phyloP scores from a whole-genome alignment of 129 eudicot genomes.

The Arctium lappa region DNA sequence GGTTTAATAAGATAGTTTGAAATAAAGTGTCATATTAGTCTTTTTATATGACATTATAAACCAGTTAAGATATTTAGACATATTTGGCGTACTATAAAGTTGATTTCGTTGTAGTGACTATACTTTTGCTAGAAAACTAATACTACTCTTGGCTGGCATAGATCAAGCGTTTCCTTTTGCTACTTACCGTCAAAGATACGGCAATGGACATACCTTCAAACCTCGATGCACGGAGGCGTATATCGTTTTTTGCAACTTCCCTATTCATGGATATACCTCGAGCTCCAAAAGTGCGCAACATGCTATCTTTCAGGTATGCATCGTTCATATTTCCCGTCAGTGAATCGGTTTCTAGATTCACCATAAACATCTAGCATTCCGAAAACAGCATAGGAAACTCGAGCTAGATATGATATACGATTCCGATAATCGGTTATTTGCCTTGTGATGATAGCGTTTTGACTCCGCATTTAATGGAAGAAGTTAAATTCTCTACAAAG shows the following conservation, averaged over 20 bases:
- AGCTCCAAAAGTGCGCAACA: conserved; percentile 94
- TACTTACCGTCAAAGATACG: conserved; percentile 74
- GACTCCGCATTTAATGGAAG: conserved; percentile 91
- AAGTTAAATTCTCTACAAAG: conserved; percentile 72
- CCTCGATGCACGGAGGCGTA: conserved; percentile 86
- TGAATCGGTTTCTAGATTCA: not conserved
- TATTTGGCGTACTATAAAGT: not conserved
- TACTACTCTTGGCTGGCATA: conserved; percentile 15
- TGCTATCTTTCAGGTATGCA: conserved; percentile 88
- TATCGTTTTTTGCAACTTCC: conserved; percentile 88
- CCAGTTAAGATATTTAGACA: not conserved
- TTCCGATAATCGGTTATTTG: not conserved
- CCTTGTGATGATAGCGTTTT: conserved; percentile 59
- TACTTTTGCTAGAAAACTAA: conserved; percentile 12
- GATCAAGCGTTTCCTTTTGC: conserved; percentile 83
- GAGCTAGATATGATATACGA: not conserved
- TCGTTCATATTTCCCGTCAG: not conserved
- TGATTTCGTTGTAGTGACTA: not conserved
- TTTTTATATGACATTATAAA: not conserved
- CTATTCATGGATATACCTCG: conserved; percentile 87
- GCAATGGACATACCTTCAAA: conserved; percentile 84
- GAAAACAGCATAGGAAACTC: not conserved
- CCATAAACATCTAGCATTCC: not conserved
- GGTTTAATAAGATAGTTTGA: not conserved
- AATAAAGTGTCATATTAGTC: not conserved